phyloP scores from a whole-genome alignment of 768 basidiomycete species.

The Boletus vinaceobasis region DNA sequence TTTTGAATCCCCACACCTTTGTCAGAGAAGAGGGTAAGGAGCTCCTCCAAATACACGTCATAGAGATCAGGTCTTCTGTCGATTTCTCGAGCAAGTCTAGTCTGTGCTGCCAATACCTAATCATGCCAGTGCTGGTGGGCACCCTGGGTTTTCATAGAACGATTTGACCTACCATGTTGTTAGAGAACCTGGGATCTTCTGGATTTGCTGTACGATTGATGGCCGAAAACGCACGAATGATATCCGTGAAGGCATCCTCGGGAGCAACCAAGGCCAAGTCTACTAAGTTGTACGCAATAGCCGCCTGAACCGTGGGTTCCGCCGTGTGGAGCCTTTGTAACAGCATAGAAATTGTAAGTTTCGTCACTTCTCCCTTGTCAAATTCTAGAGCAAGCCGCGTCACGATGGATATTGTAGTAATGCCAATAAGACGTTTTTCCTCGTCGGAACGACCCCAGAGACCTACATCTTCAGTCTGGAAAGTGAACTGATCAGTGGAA shows the following conservation, averaged over 20 bases:
- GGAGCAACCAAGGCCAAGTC: slow-evolving; percentile 82
- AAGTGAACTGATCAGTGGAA: slow-evolving; percentile 45
- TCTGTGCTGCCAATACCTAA: slow-evolving; percentile 88
- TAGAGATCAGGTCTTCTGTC: slow-evolving; percentile 72
- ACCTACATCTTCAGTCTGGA: slow-evolving; percentile 60
- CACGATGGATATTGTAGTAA: slow-evolving; percentile 89
- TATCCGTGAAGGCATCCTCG: slow-evolving; percentile 73
- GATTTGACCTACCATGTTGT: slow-evolving; percentile 69
- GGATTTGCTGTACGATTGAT: slow-evolving; percentile 86
- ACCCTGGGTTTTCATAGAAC: not conserved
- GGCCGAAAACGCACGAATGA: slow-evolving; percentile 77
- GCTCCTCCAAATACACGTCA: slow-evolving; percentile 76
- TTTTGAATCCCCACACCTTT: slow-evolving; percentile 92
- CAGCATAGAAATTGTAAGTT: slow-evolving; percentile 88
- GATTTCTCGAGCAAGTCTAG: slow-evolving; percentile 79
- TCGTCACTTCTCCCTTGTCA: slow-evolving; percentile 80
- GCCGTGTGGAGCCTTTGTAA: slow-evolving; percentile 81
- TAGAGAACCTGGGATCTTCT: slow-evolving; percentile 84
- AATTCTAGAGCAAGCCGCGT: slow-evolving; percentile 87
- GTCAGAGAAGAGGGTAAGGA: slow-evolving; percentile 82
- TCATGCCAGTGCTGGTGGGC: not conserved
- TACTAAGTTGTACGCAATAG: slow-evolving; percentile 88
- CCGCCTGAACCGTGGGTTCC: slow-evolving; percentile 86
- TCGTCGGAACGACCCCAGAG: slow-evolving; percentile 74
- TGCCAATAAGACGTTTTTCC: slow-evolving; percentile 78